phyloP scores from a whole-genome alignment of 805 yeast genomes.

The Wickerhamiella australiensis region DNA sequence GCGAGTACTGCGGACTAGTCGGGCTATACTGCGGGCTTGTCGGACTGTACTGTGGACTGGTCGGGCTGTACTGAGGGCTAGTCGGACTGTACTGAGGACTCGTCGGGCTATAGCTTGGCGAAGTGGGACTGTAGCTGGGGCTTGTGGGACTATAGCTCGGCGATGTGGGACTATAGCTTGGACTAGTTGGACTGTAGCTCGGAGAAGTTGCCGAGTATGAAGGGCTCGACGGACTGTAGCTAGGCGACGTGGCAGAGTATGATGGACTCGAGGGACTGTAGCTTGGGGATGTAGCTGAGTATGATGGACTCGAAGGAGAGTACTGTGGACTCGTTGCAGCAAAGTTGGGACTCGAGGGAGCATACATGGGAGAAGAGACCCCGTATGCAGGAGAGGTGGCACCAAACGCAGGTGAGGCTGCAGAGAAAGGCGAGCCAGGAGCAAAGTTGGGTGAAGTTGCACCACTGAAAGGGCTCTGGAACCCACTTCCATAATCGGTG shows the following conservation, averaged over 20 bases:
- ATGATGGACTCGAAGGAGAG: slow-evolving; percentile 61
- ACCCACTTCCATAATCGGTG: slow-evolving; percentile 69
- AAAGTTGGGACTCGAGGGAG: slow-evolving; percentile 70
- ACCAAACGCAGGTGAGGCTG: slow-evolving; percentile 57
- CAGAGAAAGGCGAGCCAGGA: slow-evolving; percentile 65
- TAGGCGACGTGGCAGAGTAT: slow-evolving; percentile 52
- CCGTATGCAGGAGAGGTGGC: slow-evolving; percentile 61
- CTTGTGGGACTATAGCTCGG: slow-evolving; percentile 68
- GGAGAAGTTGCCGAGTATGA: slow-evolving; percentile 44
- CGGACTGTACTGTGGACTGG: slow-evolving; percentile 69
- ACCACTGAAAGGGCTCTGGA: slow-evolving; percentile 41
- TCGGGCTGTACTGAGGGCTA: slow-evolving; percentile 59
- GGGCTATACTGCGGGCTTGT: slow-evolving; percentile 57
- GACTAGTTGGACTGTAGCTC: slow-evolving; percentile 53
- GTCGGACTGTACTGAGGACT: slow-evolving; percentile 51
- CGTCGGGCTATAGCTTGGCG: slow-evolving; percentile 56
- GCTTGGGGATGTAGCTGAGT: slow-evolving; percentile 20
- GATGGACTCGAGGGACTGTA: slow-evolving; percentile 21
- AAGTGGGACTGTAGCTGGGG: slow-evolving; percentile 54
- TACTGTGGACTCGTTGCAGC: slow-evolving; percentile 48
- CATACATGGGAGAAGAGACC: slow-evolving; percentile 59
- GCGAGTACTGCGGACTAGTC: slow-evolving; percentile 41
- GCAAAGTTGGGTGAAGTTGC: slow-evolving; percentile 54
- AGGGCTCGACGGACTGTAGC: slow-evolving; percentile 62
- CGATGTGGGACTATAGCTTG: slow-evolving; percentile 49